Evolutionary conservation across 2,329 filamentous ascomycete species (phyloP).

Genomic region (Xylariaceae sp.): DNA sequence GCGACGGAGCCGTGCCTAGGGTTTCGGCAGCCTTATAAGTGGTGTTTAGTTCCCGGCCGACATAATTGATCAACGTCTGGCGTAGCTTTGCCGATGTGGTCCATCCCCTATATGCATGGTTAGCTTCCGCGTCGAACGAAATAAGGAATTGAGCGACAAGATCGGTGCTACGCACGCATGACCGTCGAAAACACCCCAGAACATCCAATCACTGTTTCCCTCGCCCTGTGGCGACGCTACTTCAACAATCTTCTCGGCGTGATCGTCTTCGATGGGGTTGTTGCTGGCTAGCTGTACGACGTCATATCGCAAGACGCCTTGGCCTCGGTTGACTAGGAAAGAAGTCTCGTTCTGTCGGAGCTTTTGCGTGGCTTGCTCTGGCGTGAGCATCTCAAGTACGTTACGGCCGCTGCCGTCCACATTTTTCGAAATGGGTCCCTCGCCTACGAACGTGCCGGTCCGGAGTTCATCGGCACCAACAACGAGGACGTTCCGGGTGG

Average conservation of each 20-base stretch:
- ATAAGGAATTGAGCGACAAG: neutral
- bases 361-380: slow-evolving; percentile 88
- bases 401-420: slow-evolving; percentile 78
- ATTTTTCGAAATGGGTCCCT: slow-evolving; percentile 82
- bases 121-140: neutral
- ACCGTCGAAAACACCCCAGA: slow-evolving; percentile 98
- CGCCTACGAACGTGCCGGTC: slow-evolving; percentile 77
- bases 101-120: slow-evolving; percentile 65
- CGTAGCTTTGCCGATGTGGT: slow-evolving; percentile 94
- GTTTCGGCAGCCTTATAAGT: slow-evolving; percentile 76
- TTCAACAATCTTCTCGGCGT: slow-evolving; percentile 96
- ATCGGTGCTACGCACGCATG: slow-evolving; percentile 63
- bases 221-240: slow-evolving; percentile 56
- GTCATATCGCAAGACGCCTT: slow-evolving; percentile 91
- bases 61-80: slow-evolving; percentile 85
- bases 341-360: slow-evolving; percentile 86
- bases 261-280: slow-evolving; percentile 96
- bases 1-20: slow-evolving; percentile 57
- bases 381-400: slow-evolving; percentile 92
- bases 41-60: slow-evolving; percentile 84
- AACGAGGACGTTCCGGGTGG: slow-evolving; percentile 67
- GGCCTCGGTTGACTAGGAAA: slow-evolving; percentile 80
- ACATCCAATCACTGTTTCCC: slow-evolving; percentile 88
- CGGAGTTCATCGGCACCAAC: slow-evolving; percentile 88
- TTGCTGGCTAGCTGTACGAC: slow-evolving; percentile 93